Evolutionary conservation across 495 filamentous ascomycete genomes (phyloP).

Genomic region (Parmelia sp.): DNA sequence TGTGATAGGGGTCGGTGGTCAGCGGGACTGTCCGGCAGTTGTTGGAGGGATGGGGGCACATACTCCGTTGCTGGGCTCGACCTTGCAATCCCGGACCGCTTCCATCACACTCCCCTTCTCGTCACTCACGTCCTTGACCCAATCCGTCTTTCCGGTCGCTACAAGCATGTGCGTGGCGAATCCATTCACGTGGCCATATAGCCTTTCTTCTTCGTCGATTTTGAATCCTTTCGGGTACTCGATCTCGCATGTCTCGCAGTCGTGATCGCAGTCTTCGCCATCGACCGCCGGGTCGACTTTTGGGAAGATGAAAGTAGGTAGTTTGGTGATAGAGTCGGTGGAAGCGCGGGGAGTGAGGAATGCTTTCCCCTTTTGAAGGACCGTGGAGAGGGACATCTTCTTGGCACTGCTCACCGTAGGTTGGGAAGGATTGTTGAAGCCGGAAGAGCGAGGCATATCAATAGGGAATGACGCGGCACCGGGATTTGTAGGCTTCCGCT

Average conservation of each 20-base stretch:
- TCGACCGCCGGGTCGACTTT: constrained; percentile 65
- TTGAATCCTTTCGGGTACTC: constrained; percentile 68
- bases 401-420: background rate
- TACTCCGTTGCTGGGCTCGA: constrained; percentile 71
- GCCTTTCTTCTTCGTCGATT: constrained; percentile 67
- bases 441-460: constrained; percentile 3
- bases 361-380: constrained; percentile 19
- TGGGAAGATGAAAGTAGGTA: constrained; percentile 35
- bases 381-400: constrained; percentile 20
- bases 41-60: constrained; percentile 27
- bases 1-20: constrained; percentile 30
- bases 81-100: constrained; percentile 60
- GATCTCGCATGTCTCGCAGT: constrained; percentile 78
- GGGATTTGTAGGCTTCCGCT: constrained; percentile 1
- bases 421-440: background rate
- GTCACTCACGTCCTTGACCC: constrained; percentile 83
- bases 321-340: constrained; percentile 23
- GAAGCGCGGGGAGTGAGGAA: constrained; percentile 22
- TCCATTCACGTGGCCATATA: constrained; percentile 83
- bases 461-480: background rate
- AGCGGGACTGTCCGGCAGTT: background rate
- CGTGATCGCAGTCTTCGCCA: constrained; percentile 81
- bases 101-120: constrained; percentile 95
- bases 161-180: constrained; percentile 89
- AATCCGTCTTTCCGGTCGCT: constrained; percentile 91